Base-by-base conservation (phyloP, 345 rosid genomes). In the Jatropha curcas region DNA sequence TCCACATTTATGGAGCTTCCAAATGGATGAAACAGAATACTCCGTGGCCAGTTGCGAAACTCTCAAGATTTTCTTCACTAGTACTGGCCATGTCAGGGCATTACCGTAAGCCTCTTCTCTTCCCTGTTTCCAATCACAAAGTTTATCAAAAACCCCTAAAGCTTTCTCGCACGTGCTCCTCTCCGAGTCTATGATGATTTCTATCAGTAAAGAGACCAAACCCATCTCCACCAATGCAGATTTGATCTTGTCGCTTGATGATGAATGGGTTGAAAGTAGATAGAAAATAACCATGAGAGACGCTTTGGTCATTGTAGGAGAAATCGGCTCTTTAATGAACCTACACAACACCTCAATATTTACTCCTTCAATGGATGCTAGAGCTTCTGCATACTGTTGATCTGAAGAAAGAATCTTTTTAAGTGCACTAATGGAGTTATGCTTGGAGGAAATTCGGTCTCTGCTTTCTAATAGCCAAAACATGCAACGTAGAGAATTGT, bases 51-150 rank as follows among this genome's bases (percentile, higher is more conserved):
- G 5, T 0, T 50, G 74, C 0, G 91, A 76, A 0, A 82, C 85
- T 11, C 88, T 55, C 48, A 84, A 46, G 13, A 88, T 65, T 65
- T 85, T 88, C 81, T 88, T 88, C 58, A 86, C 88, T 30, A 88
- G 25, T 10, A 88, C 70, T 0, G 91, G 88, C 27, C 75, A 34
- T 16, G 89, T 76, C 31, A 88, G 62, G 2, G 81, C 79, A 68
- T 88, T 82, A 1, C 50, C 53, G 10, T 53, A 77, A 8, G 85
- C 86, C 67, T 74, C 73, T 71, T 70, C 76, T 58, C 80, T 79
- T 27, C 85, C 89, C 25, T 81, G 73, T 31, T 76, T 79, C 27
- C 48, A 61, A 8, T 82, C 83, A 16, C 80, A 71, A 7, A 87
- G 82, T 25, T 60, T 62, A 22, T 84, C 81, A 10, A 88, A 24